phyloP scores from a whole-genome alignment of 2,329 filamentous ascomycete genomes.

The Ophiostoma sp. region DNA sequence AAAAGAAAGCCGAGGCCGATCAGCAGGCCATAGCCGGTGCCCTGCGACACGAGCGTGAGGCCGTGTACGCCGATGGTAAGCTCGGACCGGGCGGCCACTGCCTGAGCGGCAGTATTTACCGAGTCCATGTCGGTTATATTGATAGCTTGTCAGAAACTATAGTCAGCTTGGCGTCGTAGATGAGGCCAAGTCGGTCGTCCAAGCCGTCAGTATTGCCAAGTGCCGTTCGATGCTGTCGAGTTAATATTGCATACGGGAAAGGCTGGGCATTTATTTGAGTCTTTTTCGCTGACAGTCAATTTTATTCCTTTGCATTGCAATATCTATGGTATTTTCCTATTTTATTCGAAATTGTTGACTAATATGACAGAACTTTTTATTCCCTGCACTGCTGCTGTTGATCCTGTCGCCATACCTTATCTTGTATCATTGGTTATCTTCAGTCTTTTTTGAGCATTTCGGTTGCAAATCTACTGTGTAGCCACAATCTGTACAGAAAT shows the following conservation, averaged over 20 bases:
- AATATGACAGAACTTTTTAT: not conserved
- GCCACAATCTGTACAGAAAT: not conserved
- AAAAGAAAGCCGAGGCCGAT: conserved; percentile 46
- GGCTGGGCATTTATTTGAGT: not conserved
- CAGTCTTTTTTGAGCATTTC: not conserved
- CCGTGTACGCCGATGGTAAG: conserved; percentile 17
- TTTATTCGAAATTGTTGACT: not conserved
- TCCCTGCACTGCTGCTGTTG: not conserved
- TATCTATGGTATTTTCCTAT: not conserved
- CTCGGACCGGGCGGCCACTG: conserved; percentile 12
- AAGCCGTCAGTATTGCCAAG: not conserved
- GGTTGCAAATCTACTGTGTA: not conserved
- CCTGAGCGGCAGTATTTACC: not conserved
- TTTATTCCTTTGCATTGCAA: no score
- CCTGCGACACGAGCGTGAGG: conserved; percentile 22
- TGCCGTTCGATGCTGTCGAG: not conserved
- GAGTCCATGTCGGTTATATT: not conserved
- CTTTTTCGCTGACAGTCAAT: not conserved
- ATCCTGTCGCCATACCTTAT: not conserved
- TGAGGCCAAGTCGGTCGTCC: not conserved
- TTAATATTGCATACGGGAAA: not conserved
- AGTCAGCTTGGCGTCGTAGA: not conserved
- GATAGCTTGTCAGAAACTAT: not conserved
- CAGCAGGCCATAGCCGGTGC: conserved; percentile 30
- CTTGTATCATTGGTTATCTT: not conserved